Conservation (phyloP, 192 early-diverging fungal species). For the Podila horticola region DNA sequence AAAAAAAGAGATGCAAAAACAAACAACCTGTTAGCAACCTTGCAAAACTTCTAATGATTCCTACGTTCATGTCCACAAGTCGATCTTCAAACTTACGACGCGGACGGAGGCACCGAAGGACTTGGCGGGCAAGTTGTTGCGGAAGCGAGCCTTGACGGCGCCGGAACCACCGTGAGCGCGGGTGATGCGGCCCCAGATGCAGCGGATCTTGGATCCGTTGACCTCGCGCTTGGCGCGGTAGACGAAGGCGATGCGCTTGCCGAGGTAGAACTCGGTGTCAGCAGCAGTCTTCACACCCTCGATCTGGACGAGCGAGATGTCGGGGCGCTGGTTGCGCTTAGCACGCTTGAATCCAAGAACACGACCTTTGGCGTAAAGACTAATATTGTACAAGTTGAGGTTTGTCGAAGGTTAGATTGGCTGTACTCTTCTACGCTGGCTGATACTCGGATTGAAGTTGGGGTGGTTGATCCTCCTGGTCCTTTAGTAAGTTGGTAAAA, state of each 20-base stretch:
- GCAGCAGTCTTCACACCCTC: conserved; percentile 92
- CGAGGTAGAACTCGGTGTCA: conserved; percentile 97
- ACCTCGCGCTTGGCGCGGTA: conserved; percentile 90
- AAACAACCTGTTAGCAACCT: conserved; percentile 9
- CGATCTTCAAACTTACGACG: too few relatives aligned
- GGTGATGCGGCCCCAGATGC: conserved; percentile 98
- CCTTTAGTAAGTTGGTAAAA: too few relatives aligned
- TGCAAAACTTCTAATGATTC: background rate
- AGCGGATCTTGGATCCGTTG: conserved; percentile 94
- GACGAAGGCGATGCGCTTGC: conserved; percentile 98
- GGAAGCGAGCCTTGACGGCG: conserved; percentile 97
- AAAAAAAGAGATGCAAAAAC: conserved; percentile 6
- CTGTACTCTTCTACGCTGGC: too few relatives aligned
- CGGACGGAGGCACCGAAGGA: conserved; percentile 93
- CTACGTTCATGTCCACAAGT: too few relatives aligned
- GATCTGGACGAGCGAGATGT: conserved; percentile 92
- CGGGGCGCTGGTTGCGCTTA: conserved; percentile 91
- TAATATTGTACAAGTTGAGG: conserved; percentile 50
- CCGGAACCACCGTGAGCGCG: conserved; percentile 96
- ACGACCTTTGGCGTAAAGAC: conserved; percentile 98
- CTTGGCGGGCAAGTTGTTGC: conserved; percentile 95
- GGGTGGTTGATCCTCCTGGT: too few relatives aligned
- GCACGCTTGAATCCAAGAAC: conserved; percentile 95
- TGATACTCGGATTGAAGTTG: too few relatives aligned
- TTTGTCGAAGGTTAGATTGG: background rate